phyloP scores from a whole-genome alignment of 2,329 filamentous ascomycete species.

The Thelonectria olida region DNA sequence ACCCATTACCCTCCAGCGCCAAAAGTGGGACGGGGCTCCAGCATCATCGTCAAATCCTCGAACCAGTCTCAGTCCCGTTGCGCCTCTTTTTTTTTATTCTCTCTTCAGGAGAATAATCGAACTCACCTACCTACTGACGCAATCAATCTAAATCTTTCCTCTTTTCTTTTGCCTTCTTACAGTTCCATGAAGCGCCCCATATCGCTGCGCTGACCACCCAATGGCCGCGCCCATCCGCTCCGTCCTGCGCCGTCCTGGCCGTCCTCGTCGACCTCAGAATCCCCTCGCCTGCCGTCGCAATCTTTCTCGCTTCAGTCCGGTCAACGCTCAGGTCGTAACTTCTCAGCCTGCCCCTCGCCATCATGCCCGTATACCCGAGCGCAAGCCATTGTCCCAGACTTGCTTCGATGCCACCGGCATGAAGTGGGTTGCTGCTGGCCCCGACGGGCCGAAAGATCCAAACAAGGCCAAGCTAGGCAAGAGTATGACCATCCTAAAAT shows the following conservation, averaged over 20 bases:
- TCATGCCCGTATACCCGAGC: conserved; percentile 18
- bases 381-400: conserved; percentile 33
- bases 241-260: conserved; percentile 37
- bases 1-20: conserved; percentile 31
- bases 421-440: conserved; percentile 37
- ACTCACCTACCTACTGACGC: neutral
- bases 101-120: neutral
- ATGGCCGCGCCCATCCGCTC: conserved; percentile 48
- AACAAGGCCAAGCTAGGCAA: conserved; percentile 72
- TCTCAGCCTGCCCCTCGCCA: conserved; percentile 5
- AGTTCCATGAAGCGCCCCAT: conserved; percentile 35
- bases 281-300: conserved; percentile 33
- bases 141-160: neutral
- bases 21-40: conserved; percentile 30
- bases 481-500: conserved; percentile 58
- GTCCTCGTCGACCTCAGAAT: conserved; percentile 29
- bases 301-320: conserved; percentile 42
- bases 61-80: neutral
- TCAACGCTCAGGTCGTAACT: conserved; percentile 40
- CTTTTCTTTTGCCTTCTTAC: conserved; percentile 1
- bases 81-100: neutral
- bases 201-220: conserved; percentile 40
- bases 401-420: conserved; percentile 47
- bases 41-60: conserved; percentile 8
- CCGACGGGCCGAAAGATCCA: conserved; percentile 56